Conservation (phyloP, 495 filamentous ascomycete species). For the Hypoxylon trugodes region DNA sequence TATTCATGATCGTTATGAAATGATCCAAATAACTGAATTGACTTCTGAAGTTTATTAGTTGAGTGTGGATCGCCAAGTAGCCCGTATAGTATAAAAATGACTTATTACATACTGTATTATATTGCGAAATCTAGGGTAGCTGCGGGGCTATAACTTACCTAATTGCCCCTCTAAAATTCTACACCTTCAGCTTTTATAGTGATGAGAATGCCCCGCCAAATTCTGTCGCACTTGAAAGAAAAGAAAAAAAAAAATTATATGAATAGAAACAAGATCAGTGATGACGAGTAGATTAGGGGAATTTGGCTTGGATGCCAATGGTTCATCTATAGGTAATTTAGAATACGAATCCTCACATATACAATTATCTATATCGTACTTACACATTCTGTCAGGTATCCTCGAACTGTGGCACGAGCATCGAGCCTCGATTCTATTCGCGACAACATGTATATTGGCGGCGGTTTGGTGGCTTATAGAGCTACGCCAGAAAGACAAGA, state of each 20-base stretch:
- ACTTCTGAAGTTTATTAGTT: too few relatives aligned
- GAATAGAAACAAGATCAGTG: not conserved
- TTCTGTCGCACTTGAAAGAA: conserved; percentile 13
- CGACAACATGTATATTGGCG: conserved; percentile 48
- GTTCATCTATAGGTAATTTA: conserved; percentile 11
- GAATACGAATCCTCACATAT: not conserved
- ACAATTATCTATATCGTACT: not conserved
- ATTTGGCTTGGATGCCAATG: conserved; percentile 2
- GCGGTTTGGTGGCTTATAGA: conserved; percentile 52
- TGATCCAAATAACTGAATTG: too few relatives aligned
- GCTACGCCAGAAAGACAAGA: conserved; percentile 13
- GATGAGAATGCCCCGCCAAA: conserved; percentile 23
- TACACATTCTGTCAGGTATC: conserved; percentile 48
- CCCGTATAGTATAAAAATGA: not conserved
- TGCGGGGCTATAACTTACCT: conserved; percentile 4
- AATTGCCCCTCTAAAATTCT: conserved; percentile 39
- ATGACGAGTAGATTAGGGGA: conserved; percentile 25
- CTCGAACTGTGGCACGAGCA: conserved; percentile 64
- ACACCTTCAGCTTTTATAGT: not conserved
- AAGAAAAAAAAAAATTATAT: conserved; percentile 9
- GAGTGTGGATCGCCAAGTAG: too few relatives aligned
- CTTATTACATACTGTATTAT: not conserved
- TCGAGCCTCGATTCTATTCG: conserved; percentile 60
- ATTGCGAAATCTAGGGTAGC: conserved; percentile 29
- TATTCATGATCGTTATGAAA: too few relatives aligned